Evolutionary conservation across 768 basidiomycete genomes (phyloP).

Genomic region (Lentinula edodes): DNA sequence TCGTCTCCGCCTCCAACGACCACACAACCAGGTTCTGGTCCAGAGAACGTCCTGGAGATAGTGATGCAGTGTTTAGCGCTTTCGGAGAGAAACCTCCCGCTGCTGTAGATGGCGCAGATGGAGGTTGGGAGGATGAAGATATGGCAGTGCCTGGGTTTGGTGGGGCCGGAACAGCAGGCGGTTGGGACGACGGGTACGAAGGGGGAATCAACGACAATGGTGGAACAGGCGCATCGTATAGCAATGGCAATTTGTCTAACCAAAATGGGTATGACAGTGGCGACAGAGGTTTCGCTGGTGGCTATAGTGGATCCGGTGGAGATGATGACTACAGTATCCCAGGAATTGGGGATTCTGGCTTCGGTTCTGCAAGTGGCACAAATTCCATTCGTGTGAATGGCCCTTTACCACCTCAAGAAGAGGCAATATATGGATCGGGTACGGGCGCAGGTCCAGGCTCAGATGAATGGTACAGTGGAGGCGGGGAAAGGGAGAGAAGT

Average conservation of each 20-base stretch:
- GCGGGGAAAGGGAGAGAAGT: conserved; percentile 24
- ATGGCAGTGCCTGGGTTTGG: conserved; percentile 77
- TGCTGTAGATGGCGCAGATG: conserved; percentile 39
- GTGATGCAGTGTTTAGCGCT: conserved; percentile 60
- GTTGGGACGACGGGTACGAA: conserved; percentile 24
- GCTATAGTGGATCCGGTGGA: conserved; percentile 17
- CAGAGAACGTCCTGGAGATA: conserved; percentile 83
- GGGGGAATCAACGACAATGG: conserved; percentile 29
- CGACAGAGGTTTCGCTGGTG: conserved; percentile 10
- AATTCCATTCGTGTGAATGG: conserved; percentile 21
- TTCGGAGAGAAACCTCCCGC: conserved; percentile 81
- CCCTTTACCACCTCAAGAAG: conserved; percentile 42
- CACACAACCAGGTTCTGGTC: conserved; percentile 99
- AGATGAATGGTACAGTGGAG: conserved; percentile 32
- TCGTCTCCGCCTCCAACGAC: conserved; percentile 94
- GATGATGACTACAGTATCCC: conserved; percentile 59
- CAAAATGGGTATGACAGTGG: conserved; percentile 18
- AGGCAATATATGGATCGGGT: conserved; percentile 15
- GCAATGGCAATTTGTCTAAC: conserved; percentile 9
- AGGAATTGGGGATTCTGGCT: conserved; percentile 44
- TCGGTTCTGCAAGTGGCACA: conserved; percentile 11
- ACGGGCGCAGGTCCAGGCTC: conserved; percentile 25
- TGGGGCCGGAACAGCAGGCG: conserved; percentile 26
- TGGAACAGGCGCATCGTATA: conserved; percentile 16
- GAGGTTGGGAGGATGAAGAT: conserved; percentile 67